Conservation (phyloP, 2,329 filamentous ascomycete genomes). For the Sporothrix pallida region DNA sequence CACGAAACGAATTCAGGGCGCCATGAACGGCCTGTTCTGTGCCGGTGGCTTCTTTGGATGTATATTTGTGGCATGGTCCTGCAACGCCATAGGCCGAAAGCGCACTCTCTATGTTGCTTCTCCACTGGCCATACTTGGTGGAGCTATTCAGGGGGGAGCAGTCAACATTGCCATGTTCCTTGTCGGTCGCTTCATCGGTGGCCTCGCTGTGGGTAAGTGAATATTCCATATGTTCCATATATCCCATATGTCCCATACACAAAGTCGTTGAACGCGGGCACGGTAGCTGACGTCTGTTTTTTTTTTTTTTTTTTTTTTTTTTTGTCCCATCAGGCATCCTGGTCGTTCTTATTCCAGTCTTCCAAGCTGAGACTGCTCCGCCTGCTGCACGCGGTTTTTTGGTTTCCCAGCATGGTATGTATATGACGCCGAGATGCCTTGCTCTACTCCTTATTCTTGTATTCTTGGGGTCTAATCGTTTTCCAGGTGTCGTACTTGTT, state of each 20-base stretch:
- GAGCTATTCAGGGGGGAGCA: slow-evolving; percentile 36
- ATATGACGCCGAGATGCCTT: too few species aligned
- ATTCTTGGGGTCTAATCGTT: too few species aligned
- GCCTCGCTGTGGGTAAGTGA: slow-evolving; percentile 47
- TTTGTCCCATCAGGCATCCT: slow-evolving; percentile 37
- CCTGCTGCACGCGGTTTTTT: slow-evolving; percentile 43
- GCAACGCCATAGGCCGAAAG: slow-evolving; percentile 29
- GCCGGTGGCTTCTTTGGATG: slow-evolving; percentile 33
- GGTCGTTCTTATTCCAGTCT: slow-evolving; percentile 20
- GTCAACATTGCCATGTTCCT: slow-evolving; percentile 38
- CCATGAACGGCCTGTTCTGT: slow-evolving; percentile 31
- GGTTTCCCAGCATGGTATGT: slow-evolving; percentile 38
- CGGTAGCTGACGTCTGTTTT: too few species aligned
- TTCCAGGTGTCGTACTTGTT: not conserved
- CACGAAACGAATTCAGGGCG: slow-evolving; percentile 31
- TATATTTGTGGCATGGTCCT: slow-evolving; percentile 29
- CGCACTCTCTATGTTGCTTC: slow-evolving; percentile 24
- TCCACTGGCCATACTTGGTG: slow-evolving; percentile 28
- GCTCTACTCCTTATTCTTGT: too few species aligned
- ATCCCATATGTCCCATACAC: too few species aligned
- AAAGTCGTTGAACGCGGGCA: too few species aligned
- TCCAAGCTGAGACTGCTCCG: slow-evolving; percentile 46
- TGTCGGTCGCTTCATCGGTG: slow-evolving; percentile 48
- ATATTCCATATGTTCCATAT: too few species aligned
- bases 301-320: too few species aligned